Percentiles rank a stretch among this genome's conserved stretches.
Conservation (phyloP, 306 rosid species). For the Trifolium dubium region DNA sequence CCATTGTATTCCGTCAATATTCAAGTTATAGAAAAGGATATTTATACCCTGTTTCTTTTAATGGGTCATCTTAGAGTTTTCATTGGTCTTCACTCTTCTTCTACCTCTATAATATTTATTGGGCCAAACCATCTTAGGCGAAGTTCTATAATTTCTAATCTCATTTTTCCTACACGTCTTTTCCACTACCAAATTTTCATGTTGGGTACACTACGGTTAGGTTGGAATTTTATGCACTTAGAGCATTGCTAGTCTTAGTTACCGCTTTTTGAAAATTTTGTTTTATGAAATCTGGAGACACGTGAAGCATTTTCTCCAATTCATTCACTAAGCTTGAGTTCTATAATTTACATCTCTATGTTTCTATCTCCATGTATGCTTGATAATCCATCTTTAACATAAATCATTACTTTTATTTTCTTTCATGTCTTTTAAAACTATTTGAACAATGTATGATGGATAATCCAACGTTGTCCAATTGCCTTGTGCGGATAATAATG, state of each 20-base stretch:
- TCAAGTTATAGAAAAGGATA: background rate
- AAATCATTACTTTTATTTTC: background rate
- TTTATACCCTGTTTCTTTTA: background rate
- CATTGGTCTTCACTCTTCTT: background rate
- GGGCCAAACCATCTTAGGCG: background rate
- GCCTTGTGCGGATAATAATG: background rate
- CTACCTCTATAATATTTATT: background rate
- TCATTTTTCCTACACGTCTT: background rate
- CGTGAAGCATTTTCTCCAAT: conserved; percentile 14
- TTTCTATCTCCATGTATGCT: background rate
- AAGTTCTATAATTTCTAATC: background rate
- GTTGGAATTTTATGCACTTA: background rate
- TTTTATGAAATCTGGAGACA: conserved; percentile 9
- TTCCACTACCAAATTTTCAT: background rate
- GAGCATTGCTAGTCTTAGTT: background rate
- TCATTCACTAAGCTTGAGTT: background rate
- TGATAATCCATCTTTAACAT: conserved; percentile 6
- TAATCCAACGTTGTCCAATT: background rate
- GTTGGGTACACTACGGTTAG: background rate
- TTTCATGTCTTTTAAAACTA: background rate
- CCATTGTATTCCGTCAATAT: background rate
- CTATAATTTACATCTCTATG: background rate
- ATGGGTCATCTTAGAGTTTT: background rate
- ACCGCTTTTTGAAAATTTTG: background rate
- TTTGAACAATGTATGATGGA: background rate